A percentile compares a stretch with the other conserved stretches of the same genome.
These are phyloP conservation scores for Solanum microdontum DNA, from an alignment of 257 asterid genomes.

Conservation along the genomic window DNA sequence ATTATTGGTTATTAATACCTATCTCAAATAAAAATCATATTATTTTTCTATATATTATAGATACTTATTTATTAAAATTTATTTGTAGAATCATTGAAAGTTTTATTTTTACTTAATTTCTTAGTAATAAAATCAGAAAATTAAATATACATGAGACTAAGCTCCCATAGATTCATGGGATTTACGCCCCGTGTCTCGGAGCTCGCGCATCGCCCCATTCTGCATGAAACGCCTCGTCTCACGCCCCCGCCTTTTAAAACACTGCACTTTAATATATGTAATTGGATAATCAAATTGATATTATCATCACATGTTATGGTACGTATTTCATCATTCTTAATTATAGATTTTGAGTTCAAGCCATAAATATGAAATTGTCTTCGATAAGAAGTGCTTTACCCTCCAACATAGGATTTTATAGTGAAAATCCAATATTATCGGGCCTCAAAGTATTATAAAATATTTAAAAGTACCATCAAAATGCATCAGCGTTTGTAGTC, in stretches of 20 bases:
- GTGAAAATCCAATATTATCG: not conserved
- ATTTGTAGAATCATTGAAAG: not conserved
- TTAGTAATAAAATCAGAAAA: too few species aligned
- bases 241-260: not conserved
- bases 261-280: not conserved
- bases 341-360: not conserved
- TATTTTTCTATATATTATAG: too few species aligned
- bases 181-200: not conserved
- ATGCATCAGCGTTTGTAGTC: slow-evolving; percentile 42
- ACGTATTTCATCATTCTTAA: not conserved
- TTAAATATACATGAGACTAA: too few species aligned
- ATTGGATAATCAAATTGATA: not conserved
- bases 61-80: too few species aligned
- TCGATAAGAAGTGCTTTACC: not conserved
- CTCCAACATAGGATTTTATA: not conserved
- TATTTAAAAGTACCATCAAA: not conserved
- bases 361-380: too few species aligned
- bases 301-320: not conserved
- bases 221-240: not conserved
- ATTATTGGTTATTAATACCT: not conserved
- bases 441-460: not conserved
- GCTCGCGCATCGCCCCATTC: not conserved
- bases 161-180: not conserved
- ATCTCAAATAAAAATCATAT: too few species aligned
- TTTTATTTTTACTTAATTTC: too few species aligned